Conservation (phyloP, 371 early-diverging fungal genomes). For the Mucor saturninus region DNA sequence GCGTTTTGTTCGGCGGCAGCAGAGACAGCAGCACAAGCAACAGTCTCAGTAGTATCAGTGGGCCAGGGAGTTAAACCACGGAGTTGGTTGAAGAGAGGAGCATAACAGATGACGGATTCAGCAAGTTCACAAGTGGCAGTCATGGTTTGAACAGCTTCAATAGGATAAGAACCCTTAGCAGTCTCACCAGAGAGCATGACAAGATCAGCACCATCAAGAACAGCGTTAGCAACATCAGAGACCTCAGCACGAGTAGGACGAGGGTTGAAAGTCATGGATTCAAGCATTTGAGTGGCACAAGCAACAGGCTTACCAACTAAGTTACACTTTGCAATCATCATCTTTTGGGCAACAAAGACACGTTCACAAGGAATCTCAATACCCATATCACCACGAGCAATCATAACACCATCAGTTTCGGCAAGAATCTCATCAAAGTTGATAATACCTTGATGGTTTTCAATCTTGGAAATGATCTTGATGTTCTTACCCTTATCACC, state of each 20-base stretch:
- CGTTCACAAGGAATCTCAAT: slow-evolving; percentile 93
- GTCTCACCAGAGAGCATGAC: slow-evolving; percentile 98
- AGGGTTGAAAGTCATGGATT: slow-evolving; percentile 94
- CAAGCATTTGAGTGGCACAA: slow-evolving; percentile 98
- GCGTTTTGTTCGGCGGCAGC: slow-evolving; percentile 83
- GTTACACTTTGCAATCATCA: slow-evolving; percentile 95
- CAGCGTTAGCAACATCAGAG: slow-evolving; percentile 98
- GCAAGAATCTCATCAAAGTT: slow-evolving; percentile 95
- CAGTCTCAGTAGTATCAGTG: slow-evolving; percentile 85
- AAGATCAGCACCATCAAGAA: slow-evolving; percentile 93
- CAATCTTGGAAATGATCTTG: slow-evolving; percentile 94
- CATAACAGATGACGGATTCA: slow-evolving; percentile 76
- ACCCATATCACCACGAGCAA: slow-evolving; percentile 97
- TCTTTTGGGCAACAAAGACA: slow-evolving; percentile 92
- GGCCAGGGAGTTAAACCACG: slow-evolving; percentile 76
- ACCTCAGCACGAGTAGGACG: slow-evolving; percentile 97
- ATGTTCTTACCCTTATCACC: slow-evolving; percentile 79
- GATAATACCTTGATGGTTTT: slow-evolving; percentile 86
- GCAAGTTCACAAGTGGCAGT: slow-evolving; percentile 70
- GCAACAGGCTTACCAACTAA: slow-evolving; percentile 93
- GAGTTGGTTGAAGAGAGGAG: slow-evolving; percentile 78
- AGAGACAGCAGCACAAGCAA: slow-evolving; percentile 89
- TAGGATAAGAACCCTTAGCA: slow-evolving; percentile 84
- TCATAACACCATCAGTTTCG: slow-evolving; percentile 98
- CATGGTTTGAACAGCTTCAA: slow-evolving; percentile 80